Conservation (phyloP, 345 rosid species). For the Sonneratia caseolaris region DNA sequence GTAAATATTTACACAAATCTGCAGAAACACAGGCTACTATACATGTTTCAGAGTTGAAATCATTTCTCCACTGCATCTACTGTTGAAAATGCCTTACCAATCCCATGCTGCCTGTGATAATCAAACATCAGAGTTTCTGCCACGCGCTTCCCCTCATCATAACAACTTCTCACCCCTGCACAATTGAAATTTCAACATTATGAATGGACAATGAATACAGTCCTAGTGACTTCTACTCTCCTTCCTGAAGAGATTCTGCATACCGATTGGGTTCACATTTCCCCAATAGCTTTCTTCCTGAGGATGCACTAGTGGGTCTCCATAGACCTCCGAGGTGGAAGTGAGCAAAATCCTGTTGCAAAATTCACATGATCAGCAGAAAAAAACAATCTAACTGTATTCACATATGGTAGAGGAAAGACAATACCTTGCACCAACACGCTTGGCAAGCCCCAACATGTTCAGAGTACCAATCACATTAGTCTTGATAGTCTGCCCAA, state of each 20-base stretch:
- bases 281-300: constrained; percentile 91
- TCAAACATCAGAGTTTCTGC: constrained; percentile 96
- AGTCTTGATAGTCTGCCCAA: constrained; percentile 80
- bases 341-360: constrained; percentile 76
- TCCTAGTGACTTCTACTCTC: background rate
- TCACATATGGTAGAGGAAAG: background rate
- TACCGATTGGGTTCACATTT: constrained; percentile 94
- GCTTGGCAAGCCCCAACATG: constrained; percentile 97
- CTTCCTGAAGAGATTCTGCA: background rate
- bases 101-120: constrained; percentile 90
- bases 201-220: background rate
- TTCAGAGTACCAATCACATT: constrained; percentile 92
- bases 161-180: constrained; percentile 87
- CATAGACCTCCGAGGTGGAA: constrained; percentile 92
- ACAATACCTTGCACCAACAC: constrained; percentile 85
- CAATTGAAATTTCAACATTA: background rate
- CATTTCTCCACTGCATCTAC: background rate
- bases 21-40: background rate
- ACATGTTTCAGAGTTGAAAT: background rate
- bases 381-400: background rate
- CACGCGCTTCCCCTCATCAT: constrained; percentile 90
- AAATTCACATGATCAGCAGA: constrained; percentile 2
- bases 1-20: background rate
- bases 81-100: constrained; percentile 34
- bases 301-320: constrained; percentile 92